Evolutionary conservation across 257 asterid genomes (phyloP).

Genomic region (Parsonsia alboflavescens): DNA sequence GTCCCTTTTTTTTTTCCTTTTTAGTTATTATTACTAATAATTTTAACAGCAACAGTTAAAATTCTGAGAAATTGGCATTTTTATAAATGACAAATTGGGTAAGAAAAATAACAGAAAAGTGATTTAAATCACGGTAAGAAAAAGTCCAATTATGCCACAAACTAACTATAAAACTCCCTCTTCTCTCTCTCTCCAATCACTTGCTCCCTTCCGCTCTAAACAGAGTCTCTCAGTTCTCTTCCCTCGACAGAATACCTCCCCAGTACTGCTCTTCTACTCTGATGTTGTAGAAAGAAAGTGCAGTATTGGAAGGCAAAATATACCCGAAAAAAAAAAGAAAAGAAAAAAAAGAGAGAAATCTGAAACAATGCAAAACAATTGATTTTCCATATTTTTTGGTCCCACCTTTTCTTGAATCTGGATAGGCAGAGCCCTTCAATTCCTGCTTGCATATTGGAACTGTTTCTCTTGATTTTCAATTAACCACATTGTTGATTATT

Average conservation of each 20-base stretch:
- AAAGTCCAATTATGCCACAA: conserved; percentile 29
- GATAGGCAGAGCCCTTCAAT: conserved; percentile 18
- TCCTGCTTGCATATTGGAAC: background rate
- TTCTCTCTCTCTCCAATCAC: conserved; percentile 23
- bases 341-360: background rate
- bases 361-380: background rate
- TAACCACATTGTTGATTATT: conserved; percentile 12
- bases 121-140: background rate
- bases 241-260: conserved; percentile 34
- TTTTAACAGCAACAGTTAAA: background rate
- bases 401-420: background rate
- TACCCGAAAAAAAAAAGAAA: conserved; percentile 2
- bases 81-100: background rate
- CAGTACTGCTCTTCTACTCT: conserved; percentile 33
- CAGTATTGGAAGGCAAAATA: conserved; percentile 25
- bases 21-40: background rate
- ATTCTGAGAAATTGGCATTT: background rate
- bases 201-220: conserved; percentile 42
- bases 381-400: background rate
- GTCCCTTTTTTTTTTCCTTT: background rate
- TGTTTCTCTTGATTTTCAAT: conserved; percentile 5
- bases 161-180: conserved; percentile 55
- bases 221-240: conserved; percentile 1
- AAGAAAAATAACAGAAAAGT: background rate
- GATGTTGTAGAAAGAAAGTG: conserved; percentile 15